Evolutionary conservation across 2,329 filamentous ascomycete genomes (phyloP).

Genomic region (Ustulina deusta): DNA sequence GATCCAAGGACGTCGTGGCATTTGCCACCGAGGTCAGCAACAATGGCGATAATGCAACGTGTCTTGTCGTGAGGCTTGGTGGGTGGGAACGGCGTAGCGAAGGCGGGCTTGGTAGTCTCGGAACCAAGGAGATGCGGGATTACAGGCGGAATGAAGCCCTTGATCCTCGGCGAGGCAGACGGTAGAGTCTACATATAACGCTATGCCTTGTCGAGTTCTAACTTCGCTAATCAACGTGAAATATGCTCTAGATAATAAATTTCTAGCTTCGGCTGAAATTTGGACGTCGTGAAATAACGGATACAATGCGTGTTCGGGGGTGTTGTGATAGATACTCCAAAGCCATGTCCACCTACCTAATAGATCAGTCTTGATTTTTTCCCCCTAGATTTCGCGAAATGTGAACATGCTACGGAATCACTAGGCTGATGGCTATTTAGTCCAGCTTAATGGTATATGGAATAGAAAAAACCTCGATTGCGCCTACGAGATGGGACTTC

Average conservation of each 20-base stretch:
- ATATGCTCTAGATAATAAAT: not conserved
- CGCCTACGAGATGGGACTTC: not conserved
- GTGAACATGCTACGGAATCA: not conserved
- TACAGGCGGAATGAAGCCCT: conserved; percentile 83
- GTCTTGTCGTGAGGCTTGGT: conserved; percentile 73
- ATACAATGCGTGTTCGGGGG: not conserved
- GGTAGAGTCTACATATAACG: conserved; percentile 29
- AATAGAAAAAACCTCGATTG: not conserved
- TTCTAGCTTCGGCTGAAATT: not conserved
- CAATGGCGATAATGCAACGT: conserved; percentile 76
- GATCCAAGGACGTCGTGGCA: conserved; percentile 79
- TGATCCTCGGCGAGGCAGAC: conserved; percentile 78
- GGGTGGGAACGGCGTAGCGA: conserved; percentile 81
- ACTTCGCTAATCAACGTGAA: not conserved
- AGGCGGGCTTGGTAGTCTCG: conserved; percentile 87
- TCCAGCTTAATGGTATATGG: no score
- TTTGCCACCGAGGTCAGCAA: conserved; percentile 88
- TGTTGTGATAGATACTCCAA: not conserved
- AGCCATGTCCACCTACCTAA: not conserved
- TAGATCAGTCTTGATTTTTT: not conserved
- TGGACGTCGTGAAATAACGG: not conserved
- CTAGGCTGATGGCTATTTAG: not conserved
- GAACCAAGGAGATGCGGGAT: conserved; percentile 91
- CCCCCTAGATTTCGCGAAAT: not conserved
- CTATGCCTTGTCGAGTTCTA: not conserved